phyloP scores from a whole-genome alignment of 2,329 filamentous ascomycete genomes.

The Nothophaeocryptopus gaeumannii region DNA sequence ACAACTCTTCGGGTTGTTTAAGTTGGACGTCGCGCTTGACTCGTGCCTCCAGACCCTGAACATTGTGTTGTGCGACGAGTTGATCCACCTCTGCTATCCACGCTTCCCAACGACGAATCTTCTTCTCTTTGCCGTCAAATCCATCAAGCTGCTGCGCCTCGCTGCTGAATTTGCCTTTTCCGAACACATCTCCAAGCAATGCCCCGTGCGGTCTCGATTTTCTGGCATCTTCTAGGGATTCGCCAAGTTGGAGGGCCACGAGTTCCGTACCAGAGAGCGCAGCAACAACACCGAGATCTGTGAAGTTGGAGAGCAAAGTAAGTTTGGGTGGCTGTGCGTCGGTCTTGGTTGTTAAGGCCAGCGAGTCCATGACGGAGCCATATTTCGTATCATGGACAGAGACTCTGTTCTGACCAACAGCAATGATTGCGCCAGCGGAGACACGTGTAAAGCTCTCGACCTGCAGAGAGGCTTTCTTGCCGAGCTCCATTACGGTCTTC shows the following conservation, averaged over 20 bases:
- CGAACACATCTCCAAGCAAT: slow-evolving; percentile 70
- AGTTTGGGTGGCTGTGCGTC: background rate
- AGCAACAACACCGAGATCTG: slow-evolving; percentile 64
- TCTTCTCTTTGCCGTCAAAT: slow-evolving; percentile 17
- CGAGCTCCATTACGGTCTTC: slow-evolving; percentile 53
- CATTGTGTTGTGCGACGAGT: slow-evolving; percentile 22
- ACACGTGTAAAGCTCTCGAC: slow-evolving; percentile 64
- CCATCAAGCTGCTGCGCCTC: slow-evolving; percentile 6
- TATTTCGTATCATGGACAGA: slow-evolving; percentile 69
- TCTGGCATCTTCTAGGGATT: slow-evolving; percentile 34
- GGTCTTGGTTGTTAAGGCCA: slow-evolving; percentile 30
- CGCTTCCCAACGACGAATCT: slow-evolving; percentile 24
- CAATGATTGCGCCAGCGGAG: slow-evolving; percentile 64
- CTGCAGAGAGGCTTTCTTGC: slow-evolving; percentile 41
- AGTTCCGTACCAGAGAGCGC: slow-evolving; percentile 63
- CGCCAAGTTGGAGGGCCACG: slow-evolving; percentile 59
- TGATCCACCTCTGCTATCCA: slow-evolving; percentile 31
- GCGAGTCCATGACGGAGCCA: slow-evolving; percentile 48
- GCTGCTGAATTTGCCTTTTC: slow-evolving; percentile 53
- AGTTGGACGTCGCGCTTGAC: slow-evolving; percentile 27
- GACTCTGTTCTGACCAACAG: slow-evolving; percentile 56
- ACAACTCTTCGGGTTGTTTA: slow-evolving; percentile 9
- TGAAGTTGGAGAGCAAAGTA: slow-evolving; percentile 52
- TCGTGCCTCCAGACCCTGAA: slow-evolving; percentile 29
- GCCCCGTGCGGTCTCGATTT: slow-evolving; percentile 45